Evolutionary conservation across 2,329 filamentous ascomycete genomes (phyloP).

Genomic region (Microcyclosporella mali): DNA sequence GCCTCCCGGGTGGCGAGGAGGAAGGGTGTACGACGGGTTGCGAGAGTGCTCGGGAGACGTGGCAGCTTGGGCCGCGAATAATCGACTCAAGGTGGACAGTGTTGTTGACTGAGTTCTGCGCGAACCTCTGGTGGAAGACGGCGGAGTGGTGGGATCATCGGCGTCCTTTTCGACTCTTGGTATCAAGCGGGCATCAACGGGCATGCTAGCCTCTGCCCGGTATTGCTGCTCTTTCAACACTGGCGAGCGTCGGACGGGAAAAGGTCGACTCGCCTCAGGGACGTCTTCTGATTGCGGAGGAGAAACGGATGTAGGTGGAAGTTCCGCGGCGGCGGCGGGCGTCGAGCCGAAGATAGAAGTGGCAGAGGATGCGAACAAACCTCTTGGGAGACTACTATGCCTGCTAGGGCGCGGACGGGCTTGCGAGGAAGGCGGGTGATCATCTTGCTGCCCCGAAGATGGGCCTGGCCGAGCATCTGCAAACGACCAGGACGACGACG

Average conservation of each 20-base stretch:
- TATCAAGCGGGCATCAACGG: constrained; percentile 23
- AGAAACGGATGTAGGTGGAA: constrained; percentile 2
- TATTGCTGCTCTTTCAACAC: constrained; percentile 14
- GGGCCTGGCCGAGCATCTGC: constrained; percentile 2
- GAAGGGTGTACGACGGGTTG: constrained; percentile 36
- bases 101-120: constrained; percentile 36
- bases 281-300: constrained; percentile 4
- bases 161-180: constrained; percentile 43
- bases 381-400: constrained; percentile 18
- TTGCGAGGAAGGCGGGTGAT: too few species aligned
- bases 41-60: constrained; percentile 35
- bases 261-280: not conserved
- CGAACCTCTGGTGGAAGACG: constrained; percentile 28
- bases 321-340: constrained; percentile 2
- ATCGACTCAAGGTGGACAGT: constrained; percentile 38
- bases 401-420: constrained; percentile 9
- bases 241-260: constrained; percentile 2
- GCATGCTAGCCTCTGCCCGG: constrained; percentile 4
- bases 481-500: constrained; percentile 14
- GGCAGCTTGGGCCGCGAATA: constrained; percentile 39
- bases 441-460: constrained; percentile 1
- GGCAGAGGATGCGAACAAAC: constrained; percentile 16
- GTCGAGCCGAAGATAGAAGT: constrained; percentile 17
- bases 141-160: constrained; percentile 42
- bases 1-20: constrained; percentile 13